These are phyloP conservation scores for Quercus aquifolioides DNA, from an alignment of 306 rosid species.

Conservation along the genomic window DNA sequence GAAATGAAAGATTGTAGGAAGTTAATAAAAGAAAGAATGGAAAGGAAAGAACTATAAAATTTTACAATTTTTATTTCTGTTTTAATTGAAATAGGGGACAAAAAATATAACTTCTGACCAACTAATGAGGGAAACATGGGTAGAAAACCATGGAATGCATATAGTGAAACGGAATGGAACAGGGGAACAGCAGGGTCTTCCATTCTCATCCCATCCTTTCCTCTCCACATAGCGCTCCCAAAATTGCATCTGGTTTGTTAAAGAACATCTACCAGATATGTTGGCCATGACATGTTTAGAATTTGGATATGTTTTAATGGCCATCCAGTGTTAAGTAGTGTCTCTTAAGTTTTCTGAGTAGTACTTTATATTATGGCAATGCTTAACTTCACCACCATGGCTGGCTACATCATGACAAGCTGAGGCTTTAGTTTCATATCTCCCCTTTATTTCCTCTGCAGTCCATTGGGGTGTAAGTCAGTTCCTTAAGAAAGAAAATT, in stretches of 20 bases:
- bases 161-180: too few species aligned
- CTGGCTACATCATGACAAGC: not conserved
- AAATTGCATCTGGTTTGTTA: not conserved
- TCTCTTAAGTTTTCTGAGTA: not conserved
- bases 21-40: too few species aligned
- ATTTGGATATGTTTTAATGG: not conserved
- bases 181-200: too few species aligned
- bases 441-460: not conserved
- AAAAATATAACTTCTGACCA: too few species aligned
- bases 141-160: too few species aligned
- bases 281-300: not conserved
- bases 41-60: too few species aligned
- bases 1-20: too few species aligned
- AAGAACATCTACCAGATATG: not conserved
- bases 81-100: too few species aligned
- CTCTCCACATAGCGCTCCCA: too few species aligned
- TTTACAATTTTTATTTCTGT: too few species aligned
- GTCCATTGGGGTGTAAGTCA: not conserved
- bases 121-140: too few species aligned
- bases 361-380: not conserved
- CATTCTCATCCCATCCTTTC: too few species aligned
- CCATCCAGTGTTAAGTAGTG: not conserved
- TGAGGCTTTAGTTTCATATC: not conserved
- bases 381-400: not conserved
- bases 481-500: not conserved